phyloP scores from a whole-genome alignment of 495 filamentous ascomycete genomes.

The Glonium stellatum region DNA sequence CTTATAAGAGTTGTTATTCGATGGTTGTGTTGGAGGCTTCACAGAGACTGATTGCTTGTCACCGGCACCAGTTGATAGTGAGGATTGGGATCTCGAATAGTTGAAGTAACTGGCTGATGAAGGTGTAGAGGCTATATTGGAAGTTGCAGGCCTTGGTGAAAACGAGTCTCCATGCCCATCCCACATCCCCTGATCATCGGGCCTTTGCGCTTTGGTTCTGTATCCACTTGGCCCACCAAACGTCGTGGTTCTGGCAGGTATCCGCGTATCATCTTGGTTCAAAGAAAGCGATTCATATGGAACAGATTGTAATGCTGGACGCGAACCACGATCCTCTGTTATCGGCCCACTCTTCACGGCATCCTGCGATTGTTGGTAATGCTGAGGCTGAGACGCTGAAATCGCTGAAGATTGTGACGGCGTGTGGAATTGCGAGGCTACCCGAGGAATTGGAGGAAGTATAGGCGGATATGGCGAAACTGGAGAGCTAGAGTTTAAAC shows the following conservation, averaged over 20 bases:
- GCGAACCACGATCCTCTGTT: not conserved
- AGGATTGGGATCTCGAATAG: conserved; percentile 22
- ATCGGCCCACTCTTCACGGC: not conserved
- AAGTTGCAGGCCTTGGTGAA: conserved; percentile 1
- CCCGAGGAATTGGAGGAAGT: conserved; percentile 39
- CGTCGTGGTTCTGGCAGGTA: not conserved
- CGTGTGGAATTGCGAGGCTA: conserved; percentile 31
- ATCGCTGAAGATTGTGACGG: conserved; percentile 7
- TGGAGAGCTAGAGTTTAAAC: conserved; percentile 26
- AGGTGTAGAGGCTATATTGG: conserved; percentile 5
- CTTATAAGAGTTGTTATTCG: conserved; percentile 17
- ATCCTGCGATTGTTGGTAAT: not conserved
- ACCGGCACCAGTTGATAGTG: conserved; percentile 15
- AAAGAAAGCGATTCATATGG: not conserved
- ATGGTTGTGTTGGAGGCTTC: conserved; percentile 1
- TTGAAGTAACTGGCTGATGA: conserved; percentile 14
- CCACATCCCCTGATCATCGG: not conserved
- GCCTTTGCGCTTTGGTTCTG: not conserved
- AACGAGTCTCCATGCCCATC: not conserved
- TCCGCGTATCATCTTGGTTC: not conserved
- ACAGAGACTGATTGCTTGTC: conserved; percentile 13
- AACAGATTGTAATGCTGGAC: not conserved
- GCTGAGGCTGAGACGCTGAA: conserved; percentile 4
- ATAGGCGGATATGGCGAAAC: conserved; percentile 34
- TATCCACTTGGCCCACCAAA: not conserved